Base-by-base conservation (phyloP, 2,329 filamentous ascomycete species). In the Penicillium digitatum region DNA sequence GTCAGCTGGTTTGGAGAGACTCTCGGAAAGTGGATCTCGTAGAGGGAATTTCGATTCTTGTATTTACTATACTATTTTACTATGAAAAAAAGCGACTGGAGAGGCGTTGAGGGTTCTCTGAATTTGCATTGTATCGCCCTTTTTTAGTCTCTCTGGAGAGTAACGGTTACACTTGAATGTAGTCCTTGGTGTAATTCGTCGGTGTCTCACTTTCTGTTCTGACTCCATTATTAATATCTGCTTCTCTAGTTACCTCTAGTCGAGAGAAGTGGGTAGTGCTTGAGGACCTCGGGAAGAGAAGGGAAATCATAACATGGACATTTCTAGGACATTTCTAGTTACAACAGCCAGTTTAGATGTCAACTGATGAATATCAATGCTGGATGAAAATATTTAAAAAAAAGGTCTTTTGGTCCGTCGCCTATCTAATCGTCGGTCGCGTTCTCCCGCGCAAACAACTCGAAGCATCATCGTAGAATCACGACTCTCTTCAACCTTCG, bases 1-100 rank as follows among this genome's bases (percentile, higher is more conserved):
- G 66, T 68, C 26, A 69, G 68, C 43, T 76, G 73, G 73, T 76
- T 77, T 67, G 74, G 74, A 40, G 72, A 76, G 62, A 75, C 73
- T 1, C 64, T 77, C 58, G 74, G 72, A 12, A 74, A 69, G 53
- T 76, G 72, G 69, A 51, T 76, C 38, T 69, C 73, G 18, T 76
- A 64, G 38, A 26, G 6, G 6, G 11, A 11, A 9, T 24, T 12
- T 27, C 8, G 1, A 9, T 27, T 7, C 16, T 50, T 50, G 48
- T 50, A 50, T 11, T 26, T 50, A 49, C 20, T 50, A 43, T 50
- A 49, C 20, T 50, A 43, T 50, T 44, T 43, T 50, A 29, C 11
- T 50, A 43, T 43, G 16, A 26, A 42, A 49, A 42, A 43, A 22
- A 29, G 38, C 48, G 48, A 44, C 11, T 26, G 35, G 47, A 50